These are phyloP conservation scores for Hemileccinum impolitum DNA, from an alignment of 768 basidiomycete genomes.

Conservation along the genomic window DNA sequence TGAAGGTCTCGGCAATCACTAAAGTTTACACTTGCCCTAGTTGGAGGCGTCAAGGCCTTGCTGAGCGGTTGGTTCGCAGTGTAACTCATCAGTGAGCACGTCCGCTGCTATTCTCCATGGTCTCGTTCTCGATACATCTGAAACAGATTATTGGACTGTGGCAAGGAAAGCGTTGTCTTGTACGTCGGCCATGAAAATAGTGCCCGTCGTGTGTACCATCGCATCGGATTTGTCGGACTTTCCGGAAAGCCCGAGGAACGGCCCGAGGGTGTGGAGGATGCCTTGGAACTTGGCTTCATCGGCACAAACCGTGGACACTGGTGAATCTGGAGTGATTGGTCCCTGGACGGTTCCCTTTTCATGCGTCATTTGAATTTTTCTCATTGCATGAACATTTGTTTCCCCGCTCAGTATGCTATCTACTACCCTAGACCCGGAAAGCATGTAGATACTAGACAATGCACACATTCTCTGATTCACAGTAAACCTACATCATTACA, in stretches of 20 bases:
- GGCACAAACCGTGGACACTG: slow-evolving; percentile 50
- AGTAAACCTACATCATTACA: background rate
- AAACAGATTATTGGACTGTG: slow-evolving; percentile 37
- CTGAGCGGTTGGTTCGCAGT: slow-evolving; percentile 47
- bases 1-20: slow-evolving; percentile 50
- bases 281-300: slow-evolving; percentile 52
- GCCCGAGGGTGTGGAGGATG: slow-evolving; percentile 42
- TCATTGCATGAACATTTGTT: background rate
- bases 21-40: slow-evolving; percentile 52
- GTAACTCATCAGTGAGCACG: slow-evolving; percentile 42
- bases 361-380: background rate
- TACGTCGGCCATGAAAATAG: slow-evolving; percentile 53
- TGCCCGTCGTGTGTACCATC: slow-evolving; percentile 51
- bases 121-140: background rate
- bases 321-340: slow-evolving; percentile 27
- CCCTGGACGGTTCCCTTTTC: too few species aligned
- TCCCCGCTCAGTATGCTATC: background rate
- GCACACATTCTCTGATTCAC: background rate
- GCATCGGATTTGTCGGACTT: slow-evolving; percentile 50
- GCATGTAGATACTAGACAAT: background rate
- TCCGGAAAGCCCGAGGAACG: slow-evolving; percentile 32
- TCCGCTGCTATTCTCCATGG: background rate
- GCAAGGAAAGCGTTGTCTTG: slow-evolving; percentile 48
- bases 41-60: slow-evolving; percentile 47
- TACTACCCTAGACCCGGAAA: background rate